These are phyloP conservation scores for Serendipita indica DNA, from an alignment of 768 basidiomycete genomes.

Conservation along the genomic window DNA sequence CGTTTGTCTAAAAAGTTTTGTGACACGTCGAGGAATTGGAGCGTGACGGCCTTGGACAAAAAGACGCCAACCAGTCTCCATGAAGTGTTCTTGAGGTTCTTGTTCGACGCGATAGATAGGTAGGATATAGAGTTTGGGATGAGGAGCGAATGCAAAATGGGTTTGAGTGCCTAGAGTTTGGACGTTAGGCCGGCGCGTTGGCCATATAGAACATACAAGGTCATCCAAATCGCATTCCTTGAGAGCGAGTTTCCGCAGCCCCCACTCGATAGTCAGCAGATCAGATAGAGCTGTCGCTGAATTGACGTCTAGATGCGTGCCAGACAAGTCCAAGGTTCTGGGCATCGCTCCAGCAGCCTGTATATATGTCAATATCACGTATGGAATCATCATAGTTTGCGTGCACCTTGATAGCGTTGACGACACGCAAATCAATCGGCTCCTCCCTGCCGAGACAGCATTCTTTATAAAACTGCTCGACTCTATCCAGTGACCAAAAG, in stretches of 20 bases:
- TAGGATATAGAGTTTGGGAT: conserved; percentile 68
- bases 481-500: conserved; percentile 77
- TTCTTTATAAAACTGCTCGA: conserved; percentile 76
- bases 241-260: conserved; percentile 68
- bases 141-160: conserved; percentile 76
- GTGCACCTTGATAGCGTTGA: conserved; percentile 4
- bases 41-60: conserved; percentile 54
- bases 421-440: conserved; percentile 11
- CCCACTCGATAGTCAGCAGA: conserved; percentile 87
- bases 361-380: conserved; percentile 22
- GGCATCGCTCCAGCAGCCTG: conserved; percentile 41
- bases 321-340: conserved; percentile 64
- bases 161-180: conserved; percentile 54
- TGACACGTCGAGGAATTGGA: conserved; percentile 84
- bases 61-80: conserved; percentile 74
- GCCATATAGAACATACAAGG: conserved; percentile 32
- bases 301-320: conserved; percentile 53
- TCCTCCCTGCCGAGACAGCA: conserved; percentile 71
- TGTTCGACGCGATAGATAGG: conserved; percentile 76
- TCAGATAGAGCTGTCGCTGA: conserved; percentile 75
- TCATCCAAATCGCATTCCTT: conserved; percentile 82
- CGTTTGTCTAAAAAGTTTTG: conserved; percentile 76
- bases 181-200: conserved; percentile 5
- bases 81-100: conserved; percentile 57
- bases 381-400: neutral